Evolutionary conservation across 805 yeast genomes (phyloP).

Genomic region (Metschnikowia shivogae): DNA sequence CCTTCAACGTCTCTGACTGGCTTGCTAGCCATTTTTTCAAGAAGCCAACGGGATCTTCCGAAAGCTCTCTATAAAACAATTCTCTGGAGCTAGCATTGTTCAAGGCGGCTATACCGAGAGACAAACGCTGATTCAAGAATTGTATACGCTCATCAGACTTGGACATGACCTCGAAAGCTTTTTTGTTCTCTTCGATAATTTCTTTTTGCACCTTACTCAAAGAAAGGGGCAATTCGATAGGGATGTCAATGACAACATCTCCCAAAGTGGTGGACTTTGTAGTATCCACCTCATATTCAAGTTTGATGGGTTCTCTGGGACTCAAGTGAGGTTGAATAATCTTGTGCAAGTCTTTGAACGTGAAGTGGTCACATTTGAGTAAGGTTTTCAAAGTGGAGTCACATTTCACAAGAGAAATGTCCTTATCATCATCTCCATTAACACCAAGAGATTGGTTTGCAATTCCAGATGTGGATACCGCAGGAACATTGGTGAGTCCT

Average conservation of each 20-base stretch:
- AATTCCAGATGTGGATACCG: constrained; percentile 29
- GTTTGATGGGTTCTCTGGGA: constrained; percentile 75
- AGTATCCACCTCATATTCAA: constrained; percentile 74
- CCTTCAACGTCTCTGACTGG: constrained; percentile 80
- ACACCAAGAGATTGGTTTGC: constrained; percentile 15
- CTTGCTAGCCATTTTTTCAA: constrained; percentile 70
- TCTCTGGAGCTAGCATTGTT: constrained; percentile 61
- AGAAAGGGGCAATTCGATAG: constrained; percentile 39
- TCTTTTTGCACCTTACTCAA: constrained; percentile 35
- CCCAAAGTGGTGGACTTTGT: constrained; percentile 77
- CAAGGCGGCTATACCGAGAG: constrained; percentile 48
- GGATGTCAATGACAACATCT: constrained; percentile 72
- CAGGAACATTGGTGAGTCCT: constrained; percentile 32
- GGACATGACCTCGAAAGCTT: constrained; percentile 40
- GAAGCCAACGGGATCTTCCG: constrained; percentile 74
- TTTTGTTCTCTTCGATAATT: constrained; percentile 32
- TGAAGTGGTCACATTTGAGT: constrained; percentile 49
- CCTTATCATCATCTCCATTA: constrained; percentile 27
- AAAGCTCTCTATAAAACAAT: constrained; percentile 69
- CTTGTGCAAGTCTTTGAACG: constrained; percentile 71
- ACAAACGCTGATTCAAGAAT: constrained; percentile 39
- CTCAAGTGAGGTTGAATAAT: constrained; percentile 62
- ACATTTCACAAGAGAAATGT: constrained; percentile 31
- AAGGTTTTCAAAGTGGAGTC: constrained; percentile 46
- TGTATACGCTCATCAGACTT: constrained; percentile 43